Evolutionary conservation across 129 eudicot genomes (phyloP).

Genomic region (Gnaphalium uliginosum): DNA sequence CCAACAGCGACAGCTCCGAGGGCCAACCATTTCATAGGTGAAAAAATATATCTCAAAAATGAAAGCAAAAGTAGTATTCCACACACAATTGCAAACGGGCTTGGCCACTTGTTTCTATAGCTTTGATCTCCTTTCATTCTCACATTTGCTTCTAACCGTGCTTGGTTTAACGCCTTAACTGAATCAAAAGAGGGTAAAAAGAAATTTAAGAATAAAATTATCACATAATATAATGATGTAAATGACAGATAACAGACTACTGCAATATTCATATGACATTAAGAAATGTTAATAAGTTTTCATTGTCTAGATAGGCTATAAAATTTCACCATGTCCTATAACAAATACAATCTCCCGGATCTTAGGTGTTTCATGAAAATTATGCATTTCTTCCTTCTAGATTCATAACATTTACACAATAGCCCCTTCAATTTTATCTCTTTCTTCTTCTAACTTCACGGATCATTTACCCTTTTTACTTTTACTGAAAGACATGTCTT

Average conservation of each 20-base stretch:
- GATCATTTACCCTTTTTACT: no score
- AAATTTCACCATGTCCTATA: background rate
- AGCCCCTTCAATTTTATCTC: background rate
- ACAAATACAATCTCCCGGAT: background rate
- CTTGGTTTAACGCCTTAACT: conserved; percentile 80
- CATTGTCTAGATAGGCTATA: no score
- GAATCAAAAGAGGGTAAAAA: background rate
- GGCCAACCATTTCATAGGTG: conserved; percentile 70
- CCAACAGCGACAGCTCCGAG: conserved; percentile 68
- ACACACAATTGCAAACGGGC: conserved; percentile 51
- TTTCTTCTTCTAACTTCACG: no score
- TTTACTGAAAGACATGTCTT: no score
- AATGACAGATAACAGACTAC: background rate
- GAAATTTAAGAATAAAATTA: no score
- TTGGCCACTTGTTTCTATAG: conserved; percentile 75
- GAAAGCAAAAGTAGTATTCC: conserved; percentile 59
- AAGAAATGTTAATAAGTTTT: background rate
- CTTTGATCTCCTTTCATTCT: conserved; percentile 49
- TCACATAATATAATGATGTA: background rate
- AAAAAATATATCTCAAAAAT: conserved; percentile 50
- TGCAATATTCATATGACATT: background rate
- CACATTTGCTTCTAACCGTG: conserved; percentile 71
- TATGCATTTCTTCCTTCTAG: background rate
- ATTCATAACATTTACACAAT: no score
- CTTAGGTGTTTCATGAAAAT: background rate